Conservation (phyloP, 2,329 filamentous ascomycete genomes). For the Stachybotrys chartarum region DNA sequence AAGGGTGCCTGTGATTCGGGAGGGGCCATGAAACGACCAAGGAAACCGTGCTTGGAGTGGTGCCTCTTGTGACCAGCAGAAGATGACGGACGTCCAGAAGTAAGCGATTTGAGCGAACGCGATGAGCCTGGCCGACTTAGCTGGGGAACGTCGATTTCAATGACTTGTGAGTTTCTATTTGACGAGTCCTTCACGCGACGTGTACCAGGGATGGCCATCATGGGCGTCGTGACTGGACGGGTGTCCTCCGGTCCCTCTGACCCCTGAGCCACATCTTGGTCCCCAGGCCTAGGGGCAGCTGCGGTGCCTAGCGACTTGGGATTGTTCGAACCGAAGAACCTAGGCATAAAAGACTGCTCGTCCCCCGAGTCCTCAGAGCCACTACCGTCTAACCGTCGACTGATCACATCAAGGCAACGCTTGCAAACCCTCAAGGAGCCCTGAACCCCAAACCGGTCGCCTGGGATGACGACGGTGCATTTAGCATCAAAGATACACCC, state of each 20-base stretch:
- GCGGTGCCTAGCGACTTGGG: constrained; percentile 29
- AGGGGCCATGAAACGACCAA: constrained; percentile 65
- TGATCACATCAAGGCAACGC: constrained; percentile 85
- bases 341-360: constrained; percentile 61
- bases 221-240: constrained; percentile 55
- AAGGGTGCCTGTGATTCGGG: constrained; percentile 84
- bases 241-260: constrained; percentile 37
- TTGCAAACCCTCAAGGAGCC: constrained; percentile 86
- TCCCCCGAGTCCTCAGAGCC: constrained; percentile 81
- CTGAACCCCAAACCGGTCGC: constrained; percentile 78
- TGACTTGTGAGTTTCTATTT: constrained; percentile 76
- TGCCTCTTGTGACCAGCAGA: constrained; percentile 71
- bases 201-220: constrained; percentile 65
- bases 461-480: constrained; percentile 87
- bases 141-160: constrained; percentile 82
- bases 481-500: constrained; percentile 99
- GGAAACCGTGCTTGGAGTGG: constrained; percentile 78
- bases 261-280: constrained; percentile 30
- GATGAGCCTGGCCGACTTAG: constrained; percentile 90
- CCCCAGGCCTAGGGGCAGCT: constrained; percentile 27
- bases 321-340: constrained; percentile 51
- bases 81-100: constrained; percentile 65
- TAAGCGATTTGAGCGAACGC: constrained; percentile 72
- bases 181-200: constrained; percentile 60
- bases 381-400: constrained; percentile 81